phyloP scores from a whole-genome alignment of 1,284 basidiomycete species.

The Termitomyces sp. region DNA sequence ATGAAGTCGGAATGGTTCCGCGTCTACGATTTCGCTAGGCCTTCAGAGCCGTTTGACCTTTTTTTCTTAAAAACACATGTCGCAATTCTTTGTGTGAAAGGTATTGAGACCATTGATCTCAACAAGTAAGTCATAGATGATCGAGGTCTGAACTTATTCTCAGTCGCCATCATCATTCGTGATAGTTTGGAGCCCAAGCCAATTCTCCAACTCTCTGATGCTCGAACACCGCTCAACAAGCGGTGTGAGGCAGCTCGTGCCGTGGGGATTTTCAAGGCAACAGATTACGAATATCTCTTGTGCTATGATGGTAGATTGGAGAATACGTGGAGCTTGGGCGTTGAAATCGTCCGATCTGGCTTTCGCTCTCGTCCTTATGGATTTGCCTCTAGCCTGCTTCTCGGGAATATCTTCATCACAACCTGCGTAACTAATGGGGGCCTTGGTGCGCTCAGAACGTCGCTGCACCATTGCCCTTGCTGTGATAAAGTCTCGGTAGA shows the following conservation, averaged over 20 bases:
- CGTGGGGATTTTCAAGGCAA: conserved; percentile 88
- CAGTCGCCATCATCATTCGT: conserved; percentile 5
- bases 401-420: conserved; percentile 3
- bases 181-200: conserved; percentile 81
- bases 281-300: conserved; percentile 86
- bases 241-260: conserved; percentile 81
- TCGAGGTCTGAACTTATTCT: not conserved
- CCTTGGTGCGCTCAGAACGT: conserved; percentile 1
- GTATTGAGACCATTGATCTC: conserved; percentile 97
- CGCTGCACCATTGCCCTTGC: not conserved
- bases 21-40: conserved; percentile 91
- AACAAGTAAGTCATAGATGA: conserved; percentile 56
- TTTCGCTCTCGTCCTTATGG: not conserved
- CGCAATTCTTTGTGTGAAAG: conserved; percentile 87
- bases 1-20: conserved; percentile 91
- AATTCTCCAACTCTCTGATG: conserved; percentile 78
- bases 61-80: conserved; percentile 91
- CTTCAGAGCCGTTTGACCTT: conserved; percentile 83
- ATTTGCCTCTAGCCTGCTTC: not conserved
- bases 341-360: not conserved
- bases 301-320: conserved; percentile 78
- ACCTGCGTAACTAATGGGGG: conserved; percentile 1
- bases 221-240: conserved; percentile 68
- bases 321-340: not conserved
- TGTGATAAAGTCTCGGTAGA: not conserved